phyloP scores from a whole-genome alignment of 176 grass and related monocot genomes.

The Avena eriantha region DNA sequence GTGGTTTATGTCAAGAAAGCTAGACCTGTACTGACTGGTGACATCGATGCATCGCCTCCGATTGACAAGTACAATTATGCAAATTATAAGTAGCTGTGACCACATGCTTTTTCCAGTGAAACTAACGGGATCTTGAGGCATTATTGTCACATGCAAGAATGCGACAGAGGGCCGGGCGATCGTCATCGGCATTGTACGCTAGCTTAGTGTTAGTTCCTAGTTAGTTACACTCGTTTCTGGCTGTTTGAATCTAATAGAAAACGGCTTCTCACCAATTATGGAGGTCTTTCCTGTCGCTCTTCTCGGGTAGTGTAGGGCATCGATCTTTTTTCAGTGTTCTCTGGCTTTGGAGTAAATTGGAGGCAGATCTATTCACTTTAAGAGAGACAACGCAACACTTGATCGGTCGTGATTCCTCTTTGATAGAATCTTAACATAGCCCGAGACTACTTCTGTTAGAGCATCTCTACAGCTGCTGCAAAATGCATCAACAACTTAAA shows the following conservation, averaged over 20 bases:
- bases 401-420: background rate
- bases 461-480: too few species aligned
- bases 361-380: background rate
- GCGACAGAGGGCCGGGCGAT: background rate
- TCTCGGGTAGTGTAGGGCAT: background rate
- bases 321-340: background rate
- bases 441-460: background rate
- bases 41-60: slow-evolving; percentile 10
- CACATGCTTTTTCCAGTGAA: slow-evolving; percentile 36
- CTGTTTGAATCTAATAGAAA: slow-evolving; percentile 12
- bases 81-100: background rate
- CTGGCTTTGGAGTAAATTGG: background rate
- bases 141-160: slow-evolving; percentile 38
- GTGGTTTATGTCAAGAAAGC: slow-evolving; percentile 45
- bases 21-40: slow-evolving; percentile 14
- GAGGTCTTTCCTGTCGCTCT: background rate
- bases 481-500: too few species aligned
- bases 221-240: background rate
- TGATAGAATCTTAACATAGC: background rate
- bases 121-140: background rate
- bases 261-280: slow-evolving; percentile 23
- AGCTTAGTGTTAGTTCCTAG: background rate
- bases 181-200: slow-evolving; percentile 13
- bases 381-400: background rate
- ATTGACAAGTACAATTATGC: background rate